Evolutionary conservation across 371 early-diverging fungal species (phyloP), one percentile per base, ranked within the genome.

Genomic region (Syncephalastrum contaminatum): DNA sequence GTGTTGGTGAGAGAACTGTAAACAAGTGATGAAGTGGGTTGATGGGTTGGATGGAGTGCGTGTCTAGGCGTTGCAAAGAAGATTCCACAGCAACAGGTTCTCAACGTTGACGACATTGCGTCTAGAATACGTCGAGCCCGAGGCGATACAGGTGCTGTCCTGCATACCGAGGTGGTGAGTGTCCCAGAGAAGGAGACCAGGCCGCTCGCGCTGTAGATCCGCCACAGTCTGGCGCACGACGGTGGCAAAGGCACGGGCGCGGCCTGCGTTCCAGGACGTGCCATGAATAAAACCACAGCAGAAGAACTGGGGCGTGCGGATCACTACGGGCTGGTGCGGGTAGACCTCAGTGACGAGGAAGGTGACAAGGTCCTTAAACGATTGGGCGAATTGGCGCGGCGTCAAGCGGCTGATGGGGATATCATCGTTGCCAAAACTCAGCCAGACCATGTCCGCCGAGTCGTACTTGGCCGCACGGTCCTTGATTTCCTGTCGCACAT

Each of bases 41-140:
- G 36, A 12, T 30, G 36, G 10, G 10, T 12, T 30, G 36, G 36
- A 30, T 30, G 36, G 36, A 12, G 36, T 30, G 12, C 10, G 2
- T 30, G 36, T 30, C 36, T 30, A 30, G 36, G 36, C 36, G 27
- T 2, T 25, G 44, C 73, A 76, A 21, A 76, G 41, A 3, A 70
- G 43, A 44, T 70, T 67, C 66, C 67, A 70, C 39, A 76, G 48
- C 6, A 72, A 30, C 19, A 63, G 58, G 44, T 76, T 76, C 51
- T 76, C 77, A 2, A 73, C 45, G 45, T 64, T 65, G 21, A 76
- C 59, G 3, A 73, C 71, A 30, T 67, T 66, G 16, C 71, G 62
- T 21, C 51, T 64, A 0, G 71, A 64, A 25, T 76, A 73, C 20
- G 59, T 47, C 15, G 69, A 57, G 0, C 70, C 70, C 12, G 44